Percentiles rank a stretch among this genome's conserved stretches.
phyloP scores from a whole-genome alignment of 768 basidiomycete genomes.

The Podaxis sp. region DNA sequence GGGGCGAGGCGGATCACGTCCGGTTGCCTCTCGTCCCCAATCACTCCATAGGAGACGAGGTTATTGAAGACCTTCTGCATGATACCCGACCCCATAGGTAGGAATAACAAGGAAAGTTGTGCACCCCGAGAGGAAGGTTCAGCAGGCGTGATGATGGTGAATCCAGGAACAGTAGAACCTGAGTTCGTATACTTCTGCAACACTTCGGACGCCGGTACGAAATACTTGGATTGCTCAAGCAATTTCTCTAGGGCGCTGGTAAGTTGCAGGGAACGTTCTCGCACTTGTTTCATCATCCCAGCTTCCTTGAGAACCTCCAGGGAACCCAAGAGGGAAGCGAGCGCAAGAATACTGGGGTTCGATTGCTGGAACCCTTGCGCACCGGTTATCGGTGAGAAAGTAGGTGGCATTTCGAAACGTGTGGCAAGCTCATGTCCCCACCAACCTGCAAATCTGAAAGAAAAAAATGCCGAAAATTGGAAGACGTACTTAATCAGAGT shows the following conservation, averaged over 20 bases:
- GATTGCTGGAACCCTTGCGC: constrained; percentile 97
- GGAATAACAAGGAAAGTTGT: constrained; percentile 84
- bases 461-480: not conserved
- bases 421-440: constrained; percentile 92
- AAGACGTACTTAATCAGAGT: not conserved
- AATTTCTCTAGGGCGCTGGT: constrained; percentile 70
- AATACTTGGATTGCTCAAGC: constrained; percentile 62
- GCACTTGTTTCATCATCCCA: constrained; percentile 68
- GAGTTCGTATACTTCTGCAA: constrained; percentile 12
- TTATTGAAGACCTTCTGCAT: constrained; percentile 71
- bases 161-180: constrained; percentile 39
- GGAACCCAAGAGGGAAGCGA: constrained; percentile 80
- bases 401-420: constrained; percentile 87
- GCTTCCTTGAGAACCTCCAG: constrained; percentile 77
- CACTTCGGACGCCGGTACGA: constrained; percentile 43
- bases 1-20: constrained; percentile 91
- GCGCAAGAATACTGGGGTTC: constrained; percentile 82
- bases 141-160: constrained; percentile 91
- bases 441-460: constrained; percentile 85
- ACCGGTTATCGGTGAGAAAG: constrained; percentile 81
- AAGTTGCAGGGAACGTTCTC: constrained; percentile 66
- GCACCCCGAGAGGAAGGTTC: constrained; percentile 70
- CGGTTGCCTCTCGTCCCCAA: constrained; percentile 90
- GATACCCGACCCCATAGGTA: constrained; percentile 54
- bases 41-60: constrained; percentile 68